phyloP scores from a whole-genome alignment of 208 protist species.

The Trypanosoma boissoni region DNA sequence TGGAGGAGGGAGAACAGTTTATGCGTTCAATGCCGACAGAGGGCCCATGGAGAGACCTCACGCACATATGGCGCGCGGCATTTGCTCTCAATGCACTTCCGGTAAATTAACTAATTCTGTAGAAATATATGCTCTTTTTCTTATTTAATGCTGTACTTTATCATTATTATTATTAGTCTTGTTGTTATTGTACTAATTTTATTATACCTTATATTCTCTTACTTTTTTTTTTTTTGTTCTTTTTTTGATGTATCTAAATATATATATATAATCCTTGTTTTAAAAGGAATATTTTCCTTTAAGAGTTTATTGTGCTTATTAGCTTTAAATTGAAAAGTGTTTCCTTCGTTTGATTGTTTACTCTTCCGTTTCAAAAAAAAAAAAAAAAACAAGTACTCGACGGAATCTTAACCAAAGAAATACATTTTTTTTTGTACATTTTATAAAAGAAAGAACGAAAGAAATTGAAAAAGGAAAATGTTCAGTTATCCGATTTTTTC shows the following conservation, averaged over 20 bases:
- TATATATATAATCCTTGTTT: too few relatives aligned
- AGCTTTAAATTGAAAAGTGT: too few relatives aligned
- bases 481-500: slow-evolving; percentile 45
- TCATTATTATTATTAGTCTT: not conserved
- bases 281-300: too few relatives aligned
- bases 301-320: too few relatives aligned
- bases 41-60: slow-evolving; percentile 50
- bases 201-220: slow-evolving; percentile 3
- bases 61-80: slow-evolving; percentile 53
- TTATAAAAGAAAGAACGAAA: too few relatives aligned
- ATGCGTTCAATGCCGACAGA: slow-evolving; percentile 52
- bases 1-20: slow-evolving; percentile 65
- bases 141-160: not conserved
- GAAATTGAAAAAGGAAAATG: too few relatives aligned
- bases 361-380: too few relatives aligned
- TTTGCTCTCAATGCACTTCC: slow-evolving; percentile 29
- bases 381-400: too few relatives aligned
- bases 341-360: too few relatives aligned
- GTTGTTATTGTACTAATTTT: slow-evolving; percentile 7
- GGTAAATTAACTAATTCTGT: not conserved
- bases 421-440: too few relatives aligned
- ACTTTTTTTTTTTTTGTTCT: not conserved
- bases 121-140: slow-evolving; percentile 12
- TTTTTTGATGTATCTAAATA: not conserved
- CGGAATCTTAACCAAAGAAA: too few relatives aligned